Evolutionary conservation across 176 grass and related monocot species (phyloP), one percentile per base, ranked within the genome.

Genomic region (Tillandsia fasciculata): DNA sequence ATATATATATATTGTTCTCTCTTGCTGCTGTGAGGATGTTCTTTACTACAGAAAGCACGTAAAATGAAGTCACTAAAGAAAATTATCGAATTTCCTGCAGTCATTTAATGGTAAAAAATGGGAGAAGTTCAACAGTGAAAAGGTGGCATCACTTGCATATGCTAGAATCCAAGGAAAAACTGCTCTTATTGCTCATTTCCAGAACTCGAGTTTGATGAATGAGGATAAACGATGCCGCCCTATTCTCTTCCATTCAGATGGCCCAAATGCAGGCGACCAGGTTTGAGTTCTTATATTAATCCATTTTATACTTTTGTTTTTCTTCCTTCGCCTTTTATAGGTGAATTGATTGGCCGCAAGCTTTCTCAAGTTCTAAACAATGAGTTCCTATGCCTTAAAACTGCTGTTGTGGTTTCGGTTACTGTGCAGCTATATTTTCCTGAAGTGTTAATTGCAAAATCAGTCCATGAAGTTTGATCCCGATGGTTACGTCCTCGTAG

Each of bases 151-250:
- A 2, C 89, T 97, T 63, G 89, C 94, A 18, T 97, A 97, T 11
- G 94, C 86, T 20, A 87, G 93, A 69, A 97, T 97, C 52, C 93
- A 97, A 74, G 93, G 93, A 58, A 92, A 87, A 72, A 50, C 65
- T 63, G 84, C 89, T 83, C 83, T 97, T 66, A 77, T 97, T 67
- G 65, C 74, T 77, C 93, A 92, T 77, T 97, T 97, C 71, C 89
- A 89, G 82, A 97, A 97, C 72, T 97, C 93, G 50, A 97, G 93
- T 77, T 59, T 97, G 68, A 97, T 97, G 93, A 97, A 89, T 18
- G 93, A 97, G 51, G 93, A 97, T 52, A 97, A 90, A 83, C 83
- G 79, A 56, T 97, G 90, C 15, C 83, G 86, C 7, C 93, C 93
- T 77, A 87, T 97, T 66, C 86, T 97, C 51, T 97, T 97, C 84